These are phyloP conservation scores for Crithidia fasciculata DNA, from an alignment of 208 protist genomes.

Conservation along the genomic window DNA sequence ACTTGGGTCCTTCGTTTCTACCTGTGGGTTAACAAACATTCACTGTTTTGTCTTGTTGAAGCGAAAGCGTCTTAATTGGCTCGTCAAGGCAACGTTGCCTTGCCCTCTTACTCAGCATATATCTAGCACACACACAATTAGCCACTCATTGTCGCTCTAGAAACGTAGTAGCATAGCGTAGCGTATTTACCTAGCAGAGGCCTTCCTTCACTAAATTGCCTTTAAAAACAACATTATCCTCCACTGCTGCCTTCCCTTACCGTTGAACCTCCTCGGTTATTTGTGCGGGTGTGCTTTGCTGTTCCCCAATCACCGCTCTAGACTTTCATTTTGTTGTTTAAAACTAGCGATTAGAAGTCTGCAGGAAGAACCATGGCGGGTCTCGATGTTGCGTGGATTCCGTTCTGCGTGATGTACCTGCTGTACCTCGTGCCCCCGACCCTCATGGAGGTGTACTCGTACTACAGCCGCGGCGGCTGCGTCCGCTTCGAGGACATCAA, in stretches of 20 bases:
- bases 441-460: slow-evolving; percentile 91
- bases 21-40: no score
- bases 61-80: no score
- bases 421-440: slow-evolving; percentile 90
- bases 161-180: no score
- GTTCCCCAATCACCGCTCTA: not conserved
- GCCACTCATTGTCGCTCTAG: no score
- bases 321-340: not conserved
- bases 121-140: no score
- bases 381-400: slow-evolving; percentile 83
- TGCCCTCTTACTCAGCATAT: no score
- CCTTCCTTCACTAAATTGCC: not conserved
- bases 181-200: no score
- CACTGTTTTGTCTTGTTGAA: no score
- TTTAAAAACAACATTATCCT: not conserved
- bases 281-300: not conserved
- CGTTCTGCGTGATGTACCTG: slow-evolving; percentile 87
- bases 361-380: slow-evolving; percentile 54
- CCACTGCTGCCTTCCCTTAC: not conserved
- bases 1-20: no score
- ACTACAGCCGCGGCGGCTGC: slow-evolving; percentile 89
- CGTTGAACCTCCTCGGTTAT: not conserved
- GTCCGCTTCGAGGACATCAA: slow-evolving; percentile 85
- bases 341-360: not conserved
- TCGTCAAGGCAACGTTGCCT: no score